phyloP scores from a whole-genome alignment of 2,329 filamentous ascomycete species.

The Aspergillus nomiae region DNA sequence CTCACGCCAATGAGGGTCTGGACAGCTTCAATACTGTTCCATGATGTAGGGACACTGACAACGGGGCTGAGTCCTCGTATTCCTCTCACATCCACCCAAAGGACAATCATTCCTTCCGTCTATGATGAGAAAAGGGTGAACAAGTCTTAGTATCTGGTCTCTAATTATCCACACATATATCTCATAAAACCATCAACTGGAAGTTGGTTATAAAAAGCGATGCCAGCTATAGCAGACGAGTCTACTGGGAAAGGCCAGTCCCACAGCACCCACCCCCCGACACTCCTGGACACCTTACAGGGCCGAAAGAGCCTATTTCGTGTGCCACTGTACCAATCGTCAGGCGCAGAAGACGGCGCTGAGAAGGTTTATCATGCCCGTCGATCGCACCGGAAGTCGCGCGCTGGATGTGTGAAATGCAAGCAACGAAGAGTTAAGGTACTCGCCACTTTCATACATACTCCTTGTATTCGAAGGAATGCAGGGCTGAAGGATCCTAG shows the following conservation, averaged over 20 bases:
- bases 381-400: conserved; percentile 38
- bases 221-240: conserved; percentile 4
- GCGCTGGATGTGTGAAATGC: conserved; percentile 35
- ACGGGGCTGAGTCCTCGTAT: background rate
- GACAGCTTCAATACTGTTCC: background rate
- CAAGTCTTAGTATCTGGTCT: no score
- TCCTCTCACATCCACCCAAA: background rate
- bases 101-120: background rate
- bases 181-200: background rate
- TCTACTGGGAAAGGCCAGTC: background rate
- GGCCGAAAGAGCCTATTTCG: conserved; percentile 30
- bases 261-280: background rate
- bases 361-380: conserved; percentile 31
- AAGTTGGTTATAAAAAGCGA: background rate
- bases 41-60: background rate
- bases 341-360: background rate
- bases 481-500: conserved; percentile 17
- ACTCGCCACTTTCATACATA: conserved; percentile 2
- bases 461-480: background rate
- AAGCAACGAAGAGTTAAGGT: conserved; percentile 41
- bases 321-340: conserved; percentile 20
- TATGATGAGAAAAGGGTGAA: background rate
- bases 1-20: background rate
- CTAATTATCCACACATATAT: background rate
- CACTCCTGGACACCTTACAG: conserved; percentile 17